Base-by-base conservation (phyloP, 306 rosid genomes). In the Pachyrhizus erosus region DNA sequence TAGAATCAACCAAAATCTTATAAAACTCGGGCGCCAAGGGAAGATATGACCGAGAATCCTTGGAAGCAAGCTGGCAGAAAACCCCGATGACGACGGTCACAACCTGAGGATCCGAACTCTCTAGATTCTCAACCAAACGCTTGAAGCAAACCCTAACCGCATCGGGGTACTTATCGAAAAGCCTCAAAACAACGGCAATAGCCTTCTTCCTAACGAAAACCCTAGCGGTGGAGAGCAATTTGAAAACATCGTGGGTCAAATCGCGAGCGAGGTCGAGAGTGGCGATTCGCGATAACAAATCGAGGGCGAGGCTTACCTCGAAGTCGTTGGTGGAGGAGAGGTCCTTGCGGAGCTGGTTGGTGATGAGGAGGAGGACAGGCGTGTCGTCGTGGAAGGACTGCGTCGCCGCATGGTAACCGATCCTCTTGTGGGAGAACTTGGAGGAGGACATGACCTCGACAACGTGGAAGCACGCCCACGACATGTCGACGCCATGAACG, bases 291-390 rank as follows among this genome's bases (percentile, higher is more conserved):
- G 99, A 90, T 27, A 96, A 81, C 64, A 92, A 91, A 26, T 92
- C 87, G 14, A 93, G 97, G 1, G 97, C 97, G 23, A 96, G 91
- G 20, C 92, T 85, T 26, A 87, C 94, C 89, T 96, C 98, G 75
- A 81, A 83, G 65, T 85, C 85, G 61, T 89, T 92, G 40, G 89
- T 31, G 54, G 89, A 80, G 4, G 89, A 80, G 45, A 96, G 95
- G 82, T 93, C 98, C 73, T 96, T 96, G 34, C 99, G 93, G 69
- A 96, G 98, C 92, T 96, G 99, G 61, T 96, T 88, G 70, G 98
- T 96, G 80, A 91, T 89, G 80, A 96, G 97, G 21, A 96, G 96
- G 20, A 96, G 89, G 5, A 96, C 97, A 0, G 97, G 81, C 4
- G 99, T 96, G 52, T 71, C 57, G 18, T 91, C 96, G 21, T 77